Evolutionary conservation across 306 rosid genomes (phyloP).

Genomic region (Coriaria nepalensis): DNA sequence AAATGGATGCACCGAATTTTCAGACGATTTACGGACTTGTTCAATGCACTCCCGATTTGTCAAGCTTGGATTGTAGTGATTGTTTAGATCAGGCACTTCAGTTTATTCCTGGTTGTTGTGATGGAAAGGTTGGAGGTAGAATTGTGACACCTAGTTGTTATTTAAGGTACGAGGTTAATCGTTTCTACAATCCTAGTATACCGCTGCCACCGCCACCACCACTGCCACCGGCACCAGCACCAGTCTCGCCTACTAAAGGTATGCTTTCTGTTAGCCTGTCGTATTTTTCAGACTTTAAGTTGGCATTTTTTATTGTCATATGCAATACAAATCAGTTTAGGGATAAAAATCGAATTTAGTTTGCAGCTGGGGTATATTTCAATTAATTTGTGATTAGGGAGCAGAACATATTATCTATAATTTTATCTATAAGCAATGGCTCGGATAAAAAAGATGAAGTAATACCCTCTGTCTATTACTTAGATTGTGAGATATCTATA

Average conservation of each 20-base stretch:
- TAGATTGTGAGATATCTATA: not conserved
- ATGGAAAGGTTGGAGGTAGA: not conserved
- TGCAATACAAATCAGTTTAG: no score
- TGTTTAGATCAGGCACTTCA: not conserved
- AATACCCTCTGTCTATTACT: no score
- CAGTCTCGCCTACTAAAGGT: not conserved
- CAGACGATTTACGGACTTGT: constrained; percentile 6
- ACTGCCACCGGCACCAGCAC: not conserved
- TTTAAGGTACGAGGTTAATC: not conserved
- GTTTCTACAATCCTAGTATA: not conserved
- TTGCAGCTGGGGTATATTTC: no score
- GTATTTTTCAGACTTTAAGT: not conserved
- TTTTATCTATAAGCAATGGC: no score
- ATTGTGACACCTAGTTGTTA: not conserved
- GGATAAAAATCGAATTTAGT: no score
- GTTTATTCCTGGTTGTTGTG: constrained; percentile 4
- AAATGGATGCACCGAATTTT: not conserved
- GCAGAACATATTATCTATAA: no score
- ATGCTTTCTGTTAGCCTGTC: not conserved
- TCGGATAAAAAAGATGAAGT: no score
- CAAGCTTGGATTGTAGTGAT: not conserved
- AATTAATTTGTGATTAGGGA: no score
- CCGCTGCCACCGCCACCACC: constrained; percentile 5
- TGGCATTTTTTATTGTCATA: no score
- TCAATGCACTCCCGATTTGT: constrained; percentile 10